Percentiles rank a stretch among this genome's conserved stretches.
These are phyloP conservation scores for Veloboletus limbatus DNA, from an alignment of 1,284 basidiomycete genomes.

Conservation along the genomic window DNA sequence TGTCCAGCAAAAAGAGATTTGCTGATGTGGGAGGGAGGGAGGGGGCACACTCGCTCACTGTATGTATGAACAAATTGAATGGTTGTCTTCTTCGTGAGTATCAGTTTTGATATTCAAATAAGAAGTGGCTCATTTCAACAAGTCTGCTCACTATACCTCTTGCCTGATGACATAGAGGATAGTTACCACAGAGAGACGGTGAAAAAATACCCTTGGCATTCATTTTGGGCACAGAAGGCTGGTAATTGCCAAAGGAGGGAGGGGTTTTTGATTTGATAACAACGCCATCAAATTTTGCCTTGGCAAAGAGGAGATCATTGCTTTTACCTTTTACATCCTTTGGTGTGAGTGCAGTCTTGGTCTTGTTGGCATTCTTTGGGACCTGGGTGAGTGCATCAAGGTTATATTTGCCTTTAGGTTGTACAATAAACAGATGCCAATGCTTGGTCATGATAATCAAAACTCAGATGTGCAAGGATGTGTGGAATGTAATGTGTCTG, in stretches of 20 bases:
- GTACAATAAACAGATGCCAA: no score
- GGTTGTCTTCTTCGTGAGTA: slow-evolving; percentile 46
- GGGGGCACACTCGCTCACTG: no score
- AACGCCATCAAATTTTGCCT: slow-evolving; percentile 53
- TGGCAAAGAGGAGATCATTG: slow-evolving; percentile 37
- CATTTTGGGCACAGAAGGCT: slow-evolving; percentile 20
- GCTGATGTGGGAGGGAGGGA: no score
- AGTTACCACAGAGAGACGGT: slow-evolving; percentile 11
- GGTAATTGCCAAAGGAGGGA: slow-evolving; percentile 33
- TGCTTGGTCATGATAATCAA: no score
- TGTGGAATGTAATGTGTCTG: no score
- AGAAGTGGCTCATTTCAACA: slow-evolving; percentile 27
- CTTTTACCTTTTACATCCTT: slow-evolving; percentile 43
- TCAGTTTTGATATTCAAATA: slow-evolving; percentile 28
- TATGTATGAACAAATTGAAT: no score
- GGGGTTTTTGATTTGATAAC: slow-evolving; percentile 48
- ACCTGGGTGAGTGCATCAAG: slow-evolving; percentile 73
- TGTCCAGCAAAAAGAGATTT: neutral
- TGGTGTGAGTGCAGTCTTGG: slow-evolving; percentile 35
- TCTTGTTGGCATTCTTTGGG: slow-evolving; percentile 48
- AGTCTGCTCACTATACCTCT: slow-evolving; percentile 29
- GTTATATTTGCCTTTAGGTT: slow-evolving; percentile 70
- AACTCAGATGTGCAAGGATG: no score
- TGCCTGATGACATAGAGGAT: slow-evolving; percentile 25
- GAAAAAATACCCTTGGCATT: slow-evolving; percentile 3